Evolutionary conservation across 352 stramenopile species (phyloP).

Genomic region (Phytopythium delawarense): DNA sequence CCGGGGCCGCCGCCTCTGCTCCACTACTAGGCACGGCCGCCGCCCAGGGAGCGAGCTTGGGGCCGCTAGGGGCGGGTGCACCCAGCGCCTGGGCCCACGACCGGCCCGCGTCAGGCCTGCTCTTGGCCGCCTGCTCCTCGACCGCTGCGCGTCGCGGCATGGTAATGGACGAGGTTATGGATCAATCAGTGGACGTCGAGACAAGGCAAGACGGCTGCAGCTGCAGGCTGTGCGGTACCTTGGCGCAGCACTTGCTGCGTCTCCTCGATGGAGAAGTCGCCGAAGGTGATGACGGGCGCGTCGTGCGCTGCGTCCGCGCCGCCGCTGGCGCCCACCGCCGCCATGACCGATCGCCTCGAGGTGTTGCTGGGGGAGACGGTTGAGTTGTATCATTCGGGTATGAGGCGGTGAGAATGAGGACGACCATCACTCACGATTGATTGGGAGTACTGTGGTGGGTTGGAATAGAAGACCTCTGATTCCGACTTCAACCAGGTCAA

Average conservation of each 20-base stretch:
- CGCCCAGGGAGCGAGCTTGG: constrained; percentile 29
- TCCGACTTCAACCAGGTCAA: constrained; percentile 2
- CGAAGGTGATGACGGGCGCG: constrained; percentile 57
- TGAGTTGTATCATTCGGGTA: neutral
- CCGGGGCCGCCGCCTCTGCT: neutral
- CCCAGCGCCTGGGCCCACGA: constrained; percentile 61
- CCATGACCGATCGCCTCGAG: neutral
- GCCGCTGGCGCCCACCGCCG: neutral
- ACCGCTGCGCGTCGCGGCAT: neutral
- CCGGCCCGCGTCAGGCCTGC: constrained; percentile 23
- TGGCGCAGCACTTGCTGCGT: constrained; percentile 39
- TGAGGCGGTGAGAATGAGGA: neutral
- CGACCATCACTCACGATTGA: constrained; percentile 1
- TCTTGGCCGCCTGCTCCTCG: constrained; percentile 3
- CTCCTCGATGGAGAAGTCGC: constrained; percentile 77
- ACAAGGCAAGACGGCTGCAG: no score
- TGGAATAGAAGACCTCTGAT: constrained; percentile 1
- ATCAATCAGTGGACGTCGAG: neutral
- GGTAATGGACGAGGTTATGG: neutral
- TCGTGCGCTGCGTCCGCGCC: constrained; percentile 5
- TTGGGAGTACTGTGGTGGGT: neutral
- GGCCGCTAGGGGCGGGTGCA: constrained; percentile 17
- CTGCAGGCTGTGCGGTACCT: constrained; percentile 17
- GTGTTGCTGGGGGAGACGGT: neutral
- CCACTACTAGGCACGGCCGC: constrained; percentile 7